Base-by-base conservation (phyloP, 805 yeast genomes). In the Kregervanrija pseudodelftensis region DNA sequence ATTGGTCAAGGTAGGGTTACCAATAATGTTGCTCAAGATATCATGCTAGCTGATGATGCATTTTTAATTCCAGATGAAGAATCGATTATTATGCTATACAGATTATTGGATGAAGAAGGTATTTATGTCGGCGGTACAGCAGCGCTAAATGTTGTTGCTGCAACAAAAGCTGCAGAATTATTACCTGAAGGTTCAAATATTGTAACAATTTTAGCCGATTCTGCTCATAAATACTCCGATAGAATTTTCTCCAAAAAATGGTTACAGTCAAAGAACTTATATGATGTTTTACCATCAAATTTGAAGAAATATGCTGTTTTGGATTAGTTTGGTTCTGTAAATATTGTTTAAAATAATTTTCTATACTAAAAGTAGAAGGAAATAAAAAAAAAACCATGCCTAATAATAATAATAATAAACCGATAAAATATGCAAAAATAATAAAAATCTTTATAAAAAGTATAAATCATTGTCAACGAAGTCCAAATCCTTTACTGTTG, bases 1-100 rank as follows among this genome's bases (percentile, higher is more conserved):
- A 88, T 90, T 66, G 97, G 97, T 30, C 97, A 90, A 66, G 96
- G 96, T 39, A 76, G 97, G 56, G 83, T 90, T 56, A 90, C 96
- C 5, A 83, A 77, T 50, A 90, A 90, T 63, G 72, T 90, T 63
- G 71, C 70, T 13, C 84, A 79, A 37, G 96, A 87, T 50, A 67
- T 88, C 30, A 82, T 73, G 8, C 62, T 81, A 31, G 72, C 87
- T 33, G 96, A 90, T 59, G 95, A 82, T 54, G 95, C 96, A 1
- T 64, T 85, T 40, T 74, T 76, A 52, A 78, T 90, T 42, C 77
- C 89, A 2, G 97, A 90, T 65, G 83, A 74, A 46, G 84, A 82
- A 50, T 75, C 93, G 11, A 88, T 90, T 54, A 79, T 71, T 37
- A 90, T 90, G 96, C 68, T 89, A 39, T 90, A 82, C 67, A 70